These are phyloP conservation scores for Trametopsis cervina DNA, from an alignment of 768 basidiomycete species.

Conservation along the genomic window DNA sequence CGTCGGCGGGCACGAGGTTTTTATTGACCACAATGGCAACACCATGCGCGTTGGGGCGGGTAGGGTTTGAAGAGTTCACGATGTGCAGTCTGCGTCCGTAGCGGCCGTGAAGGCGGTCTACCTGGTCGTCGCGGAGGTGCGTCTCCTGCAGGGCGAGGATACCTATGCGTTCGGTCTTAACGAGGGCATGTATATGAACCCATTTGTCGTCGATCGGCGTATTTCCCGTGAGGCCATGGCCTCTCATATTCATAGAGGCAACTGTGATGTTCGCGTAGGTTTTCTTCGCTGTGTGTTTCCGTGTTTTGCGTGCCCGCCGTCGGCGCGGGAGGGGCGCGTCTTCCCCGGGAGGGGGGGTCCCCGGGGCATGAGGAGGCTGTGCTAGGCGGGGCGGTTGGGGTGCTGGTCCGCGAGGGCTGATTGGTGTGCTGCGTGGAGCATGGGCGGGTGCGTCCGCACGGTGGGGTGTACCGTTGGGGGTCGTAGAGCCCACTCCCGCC, in stretches of 20 bases:
- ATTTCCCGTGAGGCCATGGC: background rate
- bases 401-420: background rate
- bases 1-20: background rate
- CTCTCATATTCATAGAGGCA: background rate
- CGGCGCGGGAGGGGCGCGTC: background rate
- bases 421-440: no score
- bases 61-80: background rate
- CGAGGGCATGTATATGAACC: background rate
- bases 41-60: background rate
- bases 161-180: background rate
- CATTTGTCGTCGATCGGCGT: background rate
- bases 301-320: background rate
- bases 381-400: background rate
- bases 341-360: background rate
- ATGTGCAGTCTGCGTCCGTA: background rate
- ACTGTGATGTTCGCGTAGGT: background rate
- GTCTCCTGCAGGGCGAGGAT: background rate
- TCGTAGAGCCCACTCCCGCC: no score
- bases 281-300: background rate
- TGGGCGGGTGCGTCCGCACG: no score
- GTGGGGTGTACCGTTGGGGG: no score
- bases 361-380: background rate
- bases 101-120: background rate
- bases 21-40: constrained; percentile 2
- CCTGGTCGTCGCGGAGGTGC: background rate